Base-by-base conservation (phyloP, 1,284 basidiomycete species). In the Omphalotus olearius region DNA sequence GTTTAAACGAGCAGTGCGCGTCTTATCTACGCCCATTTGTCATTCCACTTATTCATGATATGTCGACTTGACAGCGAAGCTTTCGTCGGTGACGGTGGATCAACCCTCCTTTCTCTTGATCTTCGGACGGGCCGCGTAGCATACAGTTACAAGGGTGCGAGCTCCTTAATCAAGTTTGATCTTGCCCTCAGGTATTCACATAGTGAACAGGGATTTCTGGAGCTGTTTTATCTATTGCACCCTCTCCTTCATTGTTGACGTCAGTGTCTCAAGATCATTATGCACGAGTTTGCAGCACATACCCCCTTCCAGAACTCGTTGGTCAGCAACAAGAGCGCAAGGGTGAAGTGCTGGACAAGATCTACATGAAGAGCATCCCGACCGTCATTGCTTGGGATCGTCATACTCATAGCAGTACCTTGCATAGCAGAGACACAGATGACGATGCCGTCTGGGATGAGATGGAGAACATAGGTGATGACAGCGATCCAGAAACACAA, bases 1-100 rank as follows among this genome's bases (percentile, higher is more conserved):
- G 90, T 6, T 61, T 72, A 1, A 67, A 71, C 35, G 87, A 90
- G 45, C 72, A 93, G 91, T 93, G 61, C 55, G 88, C 73, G n/a
- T 51, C n/a, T 17, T 26, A 50, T 9, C 42, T 51, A 45, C 6
- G 18, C 4, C 23, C 4, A 14, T 1, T 43, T 36, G 18, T 20
- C 16, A 18, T 26, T 6, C 26, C 14, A 6, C 16, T 45, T n/a
- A 13, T 30, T 38, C 17, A 45, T 13, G 23, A 36, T 14, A 28
- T 47, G 7, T 9, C 37, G 20, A 39, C 13, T 6, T 48, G 20
- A 17, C 50, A 93, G 91, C 62, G 86, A 94, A 65, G 66, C 82
- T 1, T 93, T 92, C 62, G 75, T 88, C 43, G 75, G 86, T 5
- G 93, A 95, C 65, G 74, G 78, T 51, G 83, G 83, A 4, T 81